Evolutionary conservation across 192 early-diverging fungal species (phyloP).

Genomic region (Chytriomyces sp.): DNA sequence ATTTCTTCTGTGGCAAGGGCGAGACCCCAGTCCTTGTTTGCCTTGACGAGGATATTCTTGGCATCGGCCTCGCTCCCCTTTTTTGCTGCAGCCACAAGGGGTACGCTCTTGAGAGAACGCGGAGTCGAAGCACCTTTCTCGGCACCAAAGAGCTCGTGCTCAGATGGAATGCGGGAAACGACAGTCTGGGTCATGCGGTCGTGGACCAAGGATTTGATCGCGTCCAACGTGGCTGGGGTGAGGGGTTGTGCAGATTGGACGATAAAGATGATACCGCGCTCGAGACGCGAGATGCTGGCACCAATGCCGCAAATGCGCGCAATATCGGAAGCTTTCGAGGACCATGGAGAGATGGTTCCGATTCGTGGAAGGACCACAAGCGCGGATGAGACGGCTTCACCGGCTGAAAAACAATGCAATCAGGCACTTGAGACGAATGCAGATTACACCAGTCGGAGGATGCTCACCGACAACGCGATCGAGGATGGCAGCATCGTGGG

Average conservation of each 20-base stretch:
- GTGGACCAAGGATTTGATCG: slow-evolving; percentile 61
- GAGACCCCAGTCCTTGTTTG: slow-evolving; percentile 89
- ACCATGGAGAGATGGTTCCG: slow-evolving; percentile 99
- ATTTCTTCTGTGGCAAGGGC: slow-evolving; percentile 97
- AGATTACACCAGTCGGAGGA: neutral
- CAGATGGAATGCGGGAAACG: slow-evolving; percentile 58
- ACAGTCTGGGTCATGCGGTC: slow-evolving; percentile 97
- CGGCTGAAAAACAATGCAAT: slow-evolving; percentile 30
- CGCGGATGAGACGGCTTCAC: slow-evolving; percentile 36
- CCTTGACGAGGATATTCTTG: slow-evolving; percentile 65
- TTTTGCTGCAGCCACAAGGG: slow-evolving; percentile 50
- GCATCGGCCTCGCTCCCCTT: slow-evolving; percentile 42
- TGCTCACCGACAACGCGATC: slow-evolving; percentile 40
- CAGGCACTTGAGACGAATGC: too few species aligned
- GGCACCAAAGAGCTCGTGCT: slow-evolving; percentile 71
- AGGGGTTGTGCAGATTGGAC: slow-evolving; percentile 36
- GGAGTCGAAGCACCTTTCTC: slow-evolving; percentile 33
- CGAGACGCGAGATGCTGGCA: slow-evolving; percentile 74
- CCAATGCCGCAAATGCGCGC: slow-evolving; percentile 85
- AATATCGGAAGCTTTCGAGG: slow-evolving; percentile 99
- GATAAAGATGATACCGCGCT: slow-evolving; percentile 83
- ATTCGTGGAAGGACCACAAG: slow-evolving; percentile 83
- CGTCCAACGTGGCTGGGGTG: slow-evolving; percentile 28
- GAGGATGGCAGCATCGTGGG: slow-evolving; percentile 47
- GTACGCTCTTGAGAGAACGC: slow-evolving; percentile 64